Conservation (phyloP, 805 yeast species). For the Candida coquimbonensis region DNA sequence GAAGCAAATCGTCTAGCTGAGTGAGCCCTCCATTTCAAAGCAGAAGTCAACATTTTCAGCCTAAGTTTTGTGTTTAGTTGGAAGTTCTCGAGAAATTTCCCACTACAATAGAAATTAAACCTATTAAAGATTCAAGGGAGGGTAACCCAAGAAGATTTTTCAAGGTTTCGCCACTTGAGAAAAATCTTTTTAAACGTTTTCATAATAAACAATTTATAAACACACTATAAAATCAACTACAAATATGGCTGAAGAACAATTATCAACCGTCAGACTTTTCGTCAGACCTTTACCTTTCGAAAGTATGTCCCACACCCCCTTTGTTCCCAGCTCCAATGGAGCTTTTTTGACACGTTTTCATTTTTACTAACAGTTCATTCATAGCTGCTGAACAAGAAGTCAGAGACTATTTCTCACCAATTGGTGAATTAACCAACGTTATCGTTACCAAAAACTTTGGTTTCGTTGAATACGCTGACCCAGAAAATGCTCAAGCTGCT, state of each 20-base stretch:
- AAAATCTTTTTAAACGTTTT: neutral
- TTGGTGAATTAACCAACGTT: conserved; percentile 62
- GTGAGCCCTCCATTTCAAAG: conserved; percentile 2
- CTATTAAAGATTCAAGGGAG: too few species aligned
- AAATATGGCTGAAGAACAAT: conserved; percentile 18
- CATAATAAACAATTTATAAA: neutral
- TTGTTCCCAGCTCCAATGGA: too few species aligned
- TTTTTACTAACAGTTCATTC: too few species aligned
- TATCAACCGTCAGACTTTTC: conserved; percentile 41
- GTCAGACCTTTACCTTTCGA: conserved; percentile 60
- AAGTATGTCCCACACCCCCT: conserved; percentile 5
- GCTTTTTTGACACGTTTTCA: too few species aligned
- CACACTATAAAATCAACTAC: neutral
- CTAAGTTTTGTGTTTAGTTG: neutral
- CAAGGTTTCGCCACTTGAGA: neutral
- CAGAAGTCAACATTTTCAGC: conserved; percentile 2
- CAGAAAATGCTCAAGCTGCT: conserved; percentile 69
- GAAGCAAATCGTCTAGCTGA: conserved; percentile 15
- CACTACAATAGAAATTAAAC: too few species aligned
- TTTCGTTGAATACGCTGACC: conserved; percentile 74
- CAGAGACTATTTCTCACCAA: conserved; percentile 59
- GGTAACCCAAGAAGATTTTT: too few species aligned
- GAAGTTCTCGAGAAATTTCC: neutral
- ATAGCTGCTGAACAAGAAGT: conserved; percentile 45
- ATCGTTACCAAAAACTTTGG: conserved; percentile 79